Evolutionary conservation across 441 rosid genomes (phyloP).

Genomic region (Pelargonium fulgidum): DNA sequence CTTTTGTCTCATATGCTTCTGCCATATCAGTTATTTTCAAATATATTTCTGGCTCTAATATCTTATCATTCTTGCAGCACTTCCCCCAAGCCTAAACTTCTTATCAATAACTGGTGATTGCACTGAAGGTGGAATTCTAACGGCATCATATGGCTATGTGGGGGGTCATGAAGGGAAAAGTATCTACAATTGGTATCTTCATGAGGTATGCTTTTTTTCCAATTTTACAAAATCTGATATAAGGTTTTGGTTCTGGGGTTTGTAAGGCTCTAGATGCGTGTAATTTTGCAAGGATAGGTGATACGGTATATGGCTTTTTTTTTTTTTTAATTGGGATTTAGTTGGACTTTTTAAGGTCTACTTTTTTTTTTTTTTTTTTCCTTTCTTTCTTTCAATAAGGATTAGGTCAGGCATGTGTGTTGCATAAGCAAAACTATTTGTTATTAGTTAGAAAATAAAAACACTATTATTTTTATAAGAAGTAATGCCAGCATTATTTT

Average conservation of each 20-base stretch:
- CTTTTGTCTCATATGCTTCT: not conserved
- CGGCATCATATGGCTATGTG: conserved; percentile 94
- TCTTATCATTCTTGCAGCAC: conserved; percentile 44
- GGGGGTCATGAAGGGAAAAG: conserved; percentile 99
- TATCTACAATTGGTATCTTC: conserved; percentile 78
- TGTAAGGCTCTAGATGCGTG: not conserved
- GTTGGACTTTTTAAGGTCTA: too few relatives aligned
- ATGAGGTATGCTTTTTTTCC: conserved; percentile 56
- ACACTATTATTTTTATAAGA: too few relatives aligned
- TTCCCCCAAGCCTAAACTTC: conserved; percentile 96
- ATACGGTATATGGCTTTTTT: not conserved
- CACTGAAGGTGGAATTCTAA: conserved; percentile 71
- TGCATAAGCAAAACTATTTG: not conserved
- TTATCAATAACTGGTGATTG: conserved; percentile 89
- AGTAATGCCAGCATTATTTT: too few relatives aligned
- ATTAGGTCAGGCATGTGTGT: not conserved
- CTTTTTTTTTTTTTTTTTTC: too few relatives aligned
- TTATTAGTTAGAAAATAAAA: not conserved
- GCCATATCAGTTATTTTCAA: not conserved
- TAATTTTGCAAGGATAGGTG: not conserved
- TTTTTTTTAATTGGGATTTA: too few relatives aligned
- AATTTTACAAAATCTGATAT: conserved; percentile 7
- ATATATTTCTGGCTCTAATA: conserved; percentile 6
- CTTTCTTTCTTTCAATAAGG: too few relatives aligned
- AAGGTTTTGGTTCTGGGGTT: conserved; percentile 2